Evolutionary conservation across 345 rosid genomes (phyloP).

Genomic region (Euphorbia tirucalli): DNA sequence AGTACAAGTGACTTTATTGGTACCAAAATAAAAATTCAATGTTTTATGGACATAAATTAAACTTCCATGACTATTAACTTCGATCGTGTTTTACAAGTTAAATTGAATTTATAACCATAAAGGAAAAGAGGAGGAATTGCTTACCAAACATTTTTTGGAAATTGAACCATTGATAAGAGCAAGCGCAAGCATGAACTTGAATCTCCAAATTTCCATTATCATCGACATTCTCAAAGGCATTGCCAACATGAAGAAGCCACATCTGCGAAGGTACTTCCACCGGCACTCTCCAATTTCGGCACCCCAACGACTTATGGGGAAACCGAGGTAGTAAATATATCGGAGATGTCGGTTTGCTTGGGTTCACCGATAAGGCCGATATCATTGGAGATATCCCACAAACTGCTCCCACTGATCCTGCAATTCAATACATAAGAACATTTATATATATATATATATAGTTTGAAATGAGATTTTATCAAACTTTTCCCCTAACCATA

Average conservation of each 20-base stretch:
- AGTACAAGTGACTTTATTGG: no score
- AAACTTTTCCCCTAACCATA: no score
- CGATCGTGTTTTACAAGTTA: no score
- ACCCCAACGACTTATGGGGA: conserved; percentile 22
- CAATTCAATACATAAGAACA: not conserved
- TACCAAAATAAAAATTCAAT: no score
- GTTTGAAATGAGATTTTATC: no score
- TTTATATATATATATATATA: no score
- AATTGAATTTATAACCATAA: no score
- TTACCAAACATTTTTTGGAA: conserved; percentile 77
- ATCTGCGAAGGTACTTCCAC: conserved; percentile 64
- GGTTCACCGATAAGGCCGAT: conserved; percentile 76
- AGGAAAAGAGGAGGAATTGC: not conserved
- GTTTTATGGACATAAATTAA: no score
- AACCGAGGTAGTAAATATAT: conserved; percentile 80
- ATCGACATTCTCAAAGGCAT: conserved; percentile 56
- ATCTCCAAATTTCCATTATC: conserved; percentile 48
- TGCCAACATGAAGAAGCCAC: conserved; percentile 77
- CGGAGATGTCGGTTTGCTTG: conserved; percentile 65
- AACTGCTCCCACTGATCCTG: conserved; percentile 78
- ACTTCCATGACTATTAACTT: no score
- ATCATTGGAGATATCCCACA: conserved; percentile 87
- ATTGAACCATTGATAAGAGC: conserved; percentile 87
- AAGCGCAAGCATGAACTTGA: conserved; percentile 56
- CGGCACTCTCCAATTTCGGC: conserved; percentile 73